Evolutionary conservation across 257 asterid genomes (phyloP).

Genomic region (Perilla frutescens): DNA sequence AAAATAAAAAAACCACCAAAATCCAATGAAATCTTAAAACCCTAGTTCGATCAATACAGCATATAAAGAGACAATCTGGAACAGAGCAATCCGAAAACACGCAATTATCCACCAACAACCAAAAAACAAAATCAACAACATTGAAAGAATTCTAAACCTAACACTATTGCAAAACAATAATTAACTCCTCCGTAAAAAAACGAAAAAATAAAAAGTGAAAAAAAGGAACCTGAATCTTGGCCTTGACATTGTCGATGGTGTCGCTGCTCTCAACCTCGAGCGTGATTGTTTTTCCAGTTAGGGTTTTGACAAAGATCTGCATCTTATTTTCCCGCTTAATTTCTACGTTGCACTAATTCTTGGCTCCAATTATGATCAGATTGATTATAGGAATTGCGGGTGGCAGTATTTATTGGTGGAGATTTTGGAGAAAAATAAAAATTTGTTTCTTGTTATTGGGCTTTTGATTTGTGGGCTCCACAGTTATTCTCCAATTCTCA

Average conservation of each 20-base stretch:
- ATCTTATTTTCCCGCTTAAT: slow-evolving; percentile 40
- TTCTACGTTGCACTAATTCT: slow-evolving; percentile 24
- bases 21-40: slow-evolving; percentile 24
- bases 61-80: not conserved
- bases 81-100: slow-evolving; percentile 15
- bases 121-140: not conserved
- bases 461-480: slow-evolving; percentile 35
- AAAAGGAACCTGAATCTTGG: slow-evolving; percentile 77
- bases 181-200: not conserved
- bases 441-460: slow-evolving; percentile 31
- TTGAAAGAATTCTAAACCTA: not conserved
- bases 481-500: slow-evolving; percentile 9
- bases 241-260: slow-evolving; percentile 80
- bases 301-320: slow-evolving; percentile 95
- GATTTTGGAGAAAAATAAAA: not conserved
- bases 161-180: not conserved
- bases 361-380: slow-evolving; percentile 20
- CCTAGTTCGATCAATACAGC: slow-evolving; percentile 32
- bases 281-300: slow-evolving; percentile 79
- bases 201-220: too few relatives aligned
- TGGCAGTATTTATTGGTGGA: slow-evolving; percentile 32
- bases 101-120: not conserved
- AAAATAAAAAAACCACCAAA: not conserved
- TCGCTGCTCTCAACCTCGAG: slow-evolving; percentile 87
- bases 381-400: not conserved